Conservation (phyloP, 2,329 filamentous ascomycete genomes). For the Atkinsonella hypoxylon region DNA sequence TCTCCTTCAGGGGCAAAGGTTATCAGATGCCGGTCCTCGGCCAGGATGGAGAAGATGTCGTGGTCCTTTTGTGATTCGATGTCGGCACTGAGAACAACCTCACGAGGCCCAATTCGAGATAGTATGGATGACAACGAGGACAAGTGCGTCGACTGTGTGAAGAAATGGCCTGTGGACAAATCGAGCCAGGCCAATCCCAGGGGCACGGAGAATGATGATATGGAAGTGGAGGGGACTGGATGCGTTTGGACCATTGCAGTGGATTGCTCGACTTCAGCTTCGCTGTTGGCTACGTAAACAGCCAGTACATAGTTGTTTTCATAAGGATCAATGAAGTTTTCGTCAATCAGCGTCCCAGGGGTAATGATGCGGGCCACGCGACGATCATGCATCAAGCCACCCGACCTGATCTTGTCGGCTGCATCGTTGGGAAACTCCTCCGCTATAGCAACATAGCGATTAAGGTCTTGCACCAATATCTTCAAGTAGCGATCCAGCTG, state of each 20-base stretch:
- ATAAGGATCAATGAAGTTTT: conserved; percentile 91
- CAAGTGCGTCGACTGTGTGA: conserved; percentile 64
- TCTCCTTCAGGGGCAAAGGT: conserved; percentile 50
- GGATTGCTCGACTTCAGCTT: too few species aligned
- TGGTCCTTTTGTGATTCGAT: conserved; percentile 46
- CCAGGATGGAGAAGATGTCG: conserved; percentile 53
- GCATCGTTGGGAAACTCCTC: conserved; percentile 78
- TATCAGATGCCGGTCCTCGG: conserved; percentile 63
- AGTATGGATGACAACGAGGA: conserved; percentile 66
- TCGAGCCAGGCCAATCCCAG: conserved; percentile 90
- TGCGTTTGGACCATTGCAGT: not conserved
- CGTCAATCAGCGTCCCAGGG: conserved; percentile 89
- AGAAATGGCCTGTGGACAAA: conserved; percentile 88
- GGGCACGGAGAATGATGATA: conserved; percentile 12
- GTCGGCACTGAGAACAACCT: conserved; percentile 66
- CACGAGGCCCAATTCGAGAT: conserved; percentile 70
- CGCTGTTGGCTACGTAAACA: conserved; percentile 42
- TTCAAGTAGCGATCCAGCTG: conserved; percentile 91
- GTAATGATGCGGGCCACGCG: conserved; percentile 81
- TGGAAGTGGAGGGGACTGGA: conserved; percentile 5
- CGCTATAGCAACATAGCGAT: conserved; percentile 83
- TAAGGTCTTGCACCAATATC: conserved; percentile 79
- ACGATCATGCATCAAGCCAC: conserved; percentile 74
- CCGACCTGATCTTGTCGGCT: conserved; percentile 57
- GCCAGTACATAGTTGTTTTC: conserved; percentile 88